A percentile compares a stretch with the other conserved stretches of the same genome.
These are phyloP conservation scores for Setomelanomma holmii DNA, from an alignment of 2,329 filamentous ascomycete species.

Conservation along the genomic window DNA sequence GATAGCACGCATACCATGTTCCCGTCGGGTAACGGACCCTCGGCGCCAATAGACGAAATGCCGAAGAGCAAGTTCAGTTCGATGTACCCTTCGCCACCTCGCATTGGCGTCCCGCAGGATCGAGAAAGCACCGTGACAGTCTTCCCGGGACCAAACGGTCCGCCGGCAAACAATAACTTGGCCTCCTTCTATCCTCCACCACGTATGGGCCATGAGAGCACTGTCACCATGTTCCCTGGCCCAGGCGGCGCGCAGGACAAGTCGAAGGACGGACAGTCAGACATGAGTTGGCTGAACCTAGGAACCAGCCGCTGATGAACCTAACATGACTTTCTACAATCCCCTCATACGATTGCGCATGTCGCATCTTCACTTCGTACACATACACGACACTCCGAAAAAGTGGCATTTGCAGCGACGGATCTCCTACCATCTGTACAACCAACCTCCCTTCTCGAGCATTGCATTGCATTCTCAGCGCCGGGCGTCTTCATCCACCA, in stretches of 20 bases:
- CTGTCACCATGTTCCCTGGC: slow-evolving; percentile 41
- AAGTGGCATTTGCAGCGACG: slow-evolving; percentile 30
- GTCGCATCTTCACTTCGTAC: neutral
- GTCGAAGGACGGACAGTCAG: slow-evolving; percentile 51
- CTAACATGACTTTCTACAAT: slow-evolving; percentile 4
- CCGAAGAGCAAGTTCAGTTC: slow-evolving; percentile 35
- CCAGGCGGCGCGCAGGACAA: slow-evolving; percentile 20
- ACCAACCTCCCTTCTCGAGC: slow-evolving; percentile 27
- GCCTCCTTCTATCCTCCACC: slow-evolving; percentile 51
- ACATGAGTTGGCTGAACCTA: slow-evolving; percentile 84
- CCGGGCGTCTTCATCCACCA: slow-evolving; percentile 28
- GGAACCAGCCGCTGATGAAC: slow-evolving; percentile 52
- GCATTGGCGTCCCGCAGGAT: slow-evolving; percentile 25
- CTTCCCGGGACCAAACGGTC: slow-evolving; percentile 35
- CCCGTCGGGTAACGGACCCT: slow-evolving; percentile 26
- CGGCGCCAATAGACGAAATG: slow-evolving; percentile 20
- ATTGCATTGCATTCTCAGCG: slow-evolving; percentile 40
- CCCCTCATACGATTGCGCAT: slow-evolving; percentile 2
- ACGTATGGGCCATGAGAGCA: slow-evolving; percentile 67
- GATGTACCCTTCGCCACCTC: slow-evolving; percentile 39
- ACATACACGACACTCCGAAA: slow-evolving; percentile 14
- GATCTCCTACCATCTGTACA: slow-evolving; percentile 27
- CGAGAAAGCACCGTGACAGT: slow-evolving; percentile 61
- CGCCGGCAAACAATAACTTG: slow-evolving; percentile 58
- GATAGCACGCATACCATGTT: slow-evolving; percentile 59